Conservation (phyloP, 768 basidiomycete species). For the Piloderma croceum region DNA sequence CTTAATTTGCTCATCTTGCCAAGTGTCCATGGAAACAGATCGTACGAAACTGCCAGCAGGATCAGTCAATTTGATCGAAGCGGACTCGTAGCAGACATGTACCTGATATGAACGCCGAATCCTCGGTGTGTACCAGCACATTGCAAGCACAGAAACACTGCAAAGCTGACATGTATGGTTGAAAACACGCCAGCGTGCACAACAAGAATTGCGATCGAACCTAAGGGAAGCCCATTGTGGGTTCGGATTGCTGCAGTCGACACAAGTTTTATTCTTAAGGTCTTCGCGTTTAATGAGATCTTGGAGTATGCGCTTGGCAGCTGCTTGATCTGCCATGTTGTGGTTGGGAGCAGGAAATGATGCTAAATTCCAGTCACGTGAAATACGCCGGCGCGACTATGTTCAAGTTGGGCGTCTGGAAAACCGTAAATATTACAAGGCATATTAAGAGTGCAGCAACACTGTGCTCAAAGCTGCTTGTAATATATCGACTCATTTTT, state of each 20-base stretch:
- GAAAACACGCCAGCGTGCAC: not conserved
- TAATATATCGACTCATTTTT: too few species aligned
- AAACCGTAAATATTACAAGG: too few species aligned
- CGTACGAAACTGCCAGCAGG: constrained; percentile 66
- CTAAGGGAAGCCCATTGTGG: constrained; percentile 92
- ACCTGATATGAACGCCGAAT: constrained; percentile 92
- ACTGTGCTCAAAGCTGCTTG: too few species aligned
- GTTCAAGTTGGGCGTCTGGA: too few species aligned
- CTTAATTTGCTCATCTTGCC: constrained; percentile 82
- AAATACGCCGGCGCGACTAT: too few species aligned
- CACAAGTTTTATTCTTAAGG: constrained; percentile 70
- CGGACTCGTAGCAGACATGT: constrained; percentile 17
- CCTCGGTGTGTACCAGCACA: constrained; percentile 81
- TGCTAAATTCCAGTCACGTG: too few species aligned
- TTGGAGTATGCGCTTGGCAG: constrained; percentile 65
- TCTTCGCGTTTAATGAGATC: constrained; percentile 71
- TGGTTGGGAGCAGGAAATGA: constrained; percentile 6
- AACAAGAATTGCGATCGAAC: constrained; percentile 30
- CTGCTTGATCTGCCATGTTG: constrained; percentile 47
- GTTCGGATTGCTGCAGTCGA: constrained; percentile 83
- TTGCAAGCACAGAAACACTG: constrained; percentile 88
- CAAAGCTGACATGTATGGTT: constrained; percentile 49
- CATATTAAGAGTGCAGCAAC: too few species aligned
- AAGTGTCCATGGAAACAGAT: constrained; percentile 95
- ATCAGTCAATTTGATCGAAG: constrained; percentile 9